Base-by-base conservation (phyloP, 305 asterid genomes). In the Withania somnifera region DNA sequence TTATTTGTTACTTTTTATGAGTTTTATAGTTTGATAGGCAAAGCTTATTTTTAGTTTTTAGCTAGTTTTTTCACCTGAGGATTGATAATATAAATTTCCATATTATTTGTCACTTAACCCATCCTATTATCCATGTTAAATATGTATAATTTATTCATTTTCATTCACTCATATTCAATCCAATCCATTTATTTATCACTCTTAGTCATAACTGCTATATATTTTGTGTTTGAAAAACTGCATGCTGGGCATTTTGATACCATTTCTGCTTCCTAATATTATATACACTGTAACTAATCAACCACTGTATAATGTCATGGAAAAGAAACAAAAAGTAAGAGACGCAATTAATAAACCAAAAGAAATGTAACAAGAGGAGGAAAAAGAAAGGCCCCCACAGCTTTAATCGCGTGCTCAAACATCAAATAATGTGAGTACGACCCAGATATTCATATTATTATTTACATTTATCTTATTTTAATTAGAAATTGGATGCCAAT, bases 331-430 rank as follows among this genome's bases (percentile, higher is more conserved):
- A 60, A 60, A 79, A 42, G 7, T 1, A 42, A 28, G 30, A n/a
- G n/a, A 0, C 40, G 52, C 50, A 80, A 51, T 50, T 30, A 47
- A 58, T 38, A 61, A 85, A 61, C 22, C 34, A 45, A 73, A 28
- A 85, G 80, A 61, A 57, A 40, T 40, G 24, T 51, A 47, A 64
- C 32, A n/a, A n/a, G n/a, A n/a, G n/a, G n/a, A n/a, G 45, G 20
- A 36, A 80, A 0, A 1, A 32, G 14, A 71, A 60, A 69, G 77
- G 45, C 84, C 87, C 89, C 88, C 89, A 81, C 86, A 36, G 68
- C 89, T 86, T 88, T 88, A 84, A 57, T 53, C 83, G 88, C 90
- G 89, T 88, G 88, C 85, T 86, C 78, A 73, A 19, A 36, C 50
- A 58, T 50, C 58, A 82, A 77, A 22, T 79, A 80, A 85, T 82